These are phyloP conservation scores for Penicillium freii DNA, from an alignment of 2,329 filamentous ascomycete species.

Conservation along the genomic window DNA sequence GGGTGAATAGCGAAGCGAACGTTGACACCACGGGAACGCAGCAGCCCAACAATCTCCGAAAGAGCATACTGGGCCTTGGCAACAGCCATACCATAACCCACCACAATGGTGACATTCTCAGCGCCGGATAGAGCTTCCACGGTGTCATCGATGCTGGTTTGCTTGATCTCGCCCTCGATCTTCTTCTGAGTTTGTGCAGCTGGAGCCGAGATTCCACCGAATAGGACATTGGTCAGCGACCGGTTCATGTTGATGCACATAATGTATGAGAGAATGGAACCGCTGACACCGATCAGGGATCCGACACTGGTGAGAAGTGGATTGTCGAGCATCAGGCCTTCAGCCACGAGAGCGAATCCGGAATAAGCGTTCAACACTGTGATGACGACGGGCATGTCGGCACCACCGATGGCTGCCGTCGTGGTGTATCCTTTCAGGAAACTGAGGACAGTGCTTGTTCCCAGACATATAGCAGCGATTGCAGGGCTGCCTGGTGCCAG, in stretches of 20 bases:
- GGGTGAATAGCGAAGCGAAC: constrained; percentile 90
- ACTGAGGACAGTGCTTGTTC: constrained; percentile 72
- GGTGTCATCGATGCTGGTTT: constrained; percentile 76
- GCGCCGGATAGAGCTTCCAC: constrained; percentile 72
- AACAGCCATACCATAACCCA: constrained; percentile 92
- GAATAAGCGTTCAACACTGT: constrained; percentile 89
- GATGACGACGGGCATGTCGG: constrained; percentile 90
- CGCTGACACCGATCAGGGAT: constrained; percentile 81
- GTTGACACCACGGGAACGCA: constrained; percentile 72
- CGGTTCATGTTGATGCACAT: constrained; percentile 90
- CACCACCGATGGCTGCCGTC: constrained; percentile 84
- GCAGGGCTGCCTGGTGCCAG: constrained; percentile 76
- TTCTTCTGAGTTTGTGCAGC: constrained; percentile 64
- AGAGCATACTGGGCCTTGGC: constrained; percentile 92
- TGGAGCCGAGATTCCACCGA: constrained; percentile 72
- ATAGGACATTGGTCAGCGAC: constrained; percentile 82
- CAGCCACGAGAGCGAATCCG: constrained; percentile 83
- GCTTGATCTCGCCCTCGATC: constrained; percentile 75
- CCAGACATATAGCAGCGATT: constrained; percentile 74
- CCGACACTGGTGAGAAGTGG: constrained; percentile 80
- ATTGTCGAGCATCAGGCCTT: constrained; percentile 90
- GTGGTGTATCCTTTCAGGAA: constrained; percentile 87
- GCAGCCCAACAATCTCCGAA: constrained; percentile 71
- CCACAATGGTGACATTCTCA: constrained; percentile 83
- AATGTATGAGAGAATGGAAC: constrained; percentile 84